Percentiles rank a stretch among this genome's conserved stretches.
Conservation (phyloP, 306 rosid species). For the Comarum palustre region DNA sequence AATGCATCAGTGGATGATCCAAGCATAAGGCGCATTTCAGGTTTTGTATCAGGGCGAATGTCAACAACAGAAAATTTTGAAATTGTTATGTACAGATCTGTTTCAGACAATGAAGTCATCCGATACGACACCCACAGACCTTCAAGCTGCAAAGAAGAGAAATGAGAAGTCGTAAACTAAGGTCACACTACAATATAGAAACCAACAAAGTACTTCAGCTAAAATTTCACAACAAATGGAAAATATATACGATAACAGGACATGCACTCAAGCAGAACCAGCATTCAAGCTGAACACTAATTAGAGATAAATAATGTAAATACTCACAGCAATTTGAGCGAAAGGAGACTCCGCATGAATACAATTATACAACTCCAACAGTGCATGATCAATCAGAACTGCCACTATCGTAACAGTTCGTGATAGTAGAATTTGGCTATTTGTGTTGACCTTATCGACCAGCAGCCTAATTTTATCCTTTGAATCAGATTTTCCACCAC, state of each 20-base stretch:
- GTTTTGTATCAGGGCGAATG: constrained; percentile 77
- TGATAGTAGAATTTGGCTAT: constrained; percentile 72
- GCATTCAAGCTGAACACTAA: not conserved
- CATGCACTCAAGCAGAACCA: not conserved
- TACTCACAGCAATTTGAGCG: constrained; percentile 90
- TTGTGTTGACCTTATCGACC: constrained; percentile 86
- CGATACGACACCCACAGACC: constrained; percentile 96
- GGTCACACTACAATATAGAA: not conserved
- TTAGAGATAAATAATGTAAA: constrained; percentile 13
- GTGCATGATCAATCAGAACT: constrained; percentile 69
- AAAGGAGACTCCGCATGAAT: constrained; percentile 69
- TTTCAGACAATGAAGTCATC: constrained; percentile 85
- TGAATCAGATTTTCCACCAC: constrained; percentile 69
- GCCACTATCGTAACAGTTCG: constrained; percentile 73
- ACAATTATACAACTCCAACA: constrained; percentile 77
- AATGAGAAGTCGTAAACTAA: constrained; percentile 13
- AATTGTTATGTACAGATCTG: constrained; percentile 81
- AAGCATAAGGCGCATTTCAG: constrained; percentile 98
- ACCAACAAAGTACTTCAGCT: not conserved
- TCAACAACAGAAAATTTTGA: constrained; percentile 83
- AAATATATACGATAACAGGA: constrained; percentile 5
- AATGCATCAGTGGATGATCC: constrained; percentile 80
- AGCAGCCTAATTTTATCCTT: constrained; percentile 70
- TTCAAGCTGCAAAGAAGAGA: constrained; percentile 64
- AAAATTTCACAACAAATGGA: not conserved